phyloP scores from a whole-genome alignment of 2,329 filamentous ascomycete genomes.

The Penicillium sp. region DNA sequence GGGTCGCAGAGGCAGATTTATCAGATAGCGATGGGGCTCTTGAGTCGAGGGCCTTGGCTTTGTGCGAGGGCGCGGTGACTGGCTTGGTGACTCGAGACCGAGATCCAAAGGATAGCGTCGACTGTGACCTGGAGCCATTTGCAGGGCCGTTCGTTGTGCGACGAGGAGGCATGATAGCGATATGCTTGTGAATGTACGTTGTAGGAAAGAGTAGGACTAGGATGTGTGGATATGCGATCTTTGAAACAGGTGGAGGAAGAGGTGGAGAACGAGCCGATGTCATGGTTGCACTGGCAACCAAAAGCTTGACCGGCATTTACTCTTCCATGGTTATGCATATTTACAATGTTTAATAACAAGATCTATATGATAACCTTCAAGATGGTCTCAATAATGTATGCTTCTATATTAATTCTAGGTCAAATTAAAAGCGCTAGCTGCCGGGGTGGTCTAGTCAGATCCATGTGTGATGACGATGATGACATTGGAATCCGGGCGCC shows the following conservation, averaged over 20 bases:
- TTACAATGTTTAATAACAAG: neutral
- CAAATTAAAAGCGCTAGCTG: neutral
- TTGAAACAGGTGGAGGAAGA: constrained; percentile 4
- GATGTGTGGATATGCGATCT: neutral
- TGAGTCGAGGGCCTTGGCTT: constrained; percentile 35
- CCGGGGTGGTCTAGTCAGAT: neutral
- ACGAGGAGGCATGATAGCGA: constrained; percentile 44
- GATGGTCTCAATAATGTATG: too few species aligned
- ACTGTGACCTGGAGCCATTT: constrained; percentile 48
- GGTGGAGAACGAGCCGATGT: neutral
- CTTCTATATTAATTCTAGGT: too few species aligned
- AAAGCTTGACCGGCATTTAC: neutral
- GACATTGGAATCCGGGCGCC: constrained; percentile 3
- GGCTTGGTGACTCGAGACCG: constrained; percentile 61
- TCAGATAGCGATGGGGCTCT: constrained; percentile 36
- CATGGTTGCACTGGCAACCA: constrained; percentile 14
- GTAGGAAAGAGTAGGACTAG: neutral
- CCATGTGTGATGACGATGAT: constrained; percentile 12
- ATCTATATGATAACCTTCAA: too few species aligned
- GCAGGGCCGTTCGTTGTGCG: constrained; percentile 38
- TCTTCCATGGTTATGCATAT: neutral
- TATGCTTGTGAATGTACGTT: neutral
- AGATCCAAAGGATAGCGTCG: constrained; percentile 63
- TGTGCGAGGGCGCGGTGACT: constrained; percentile 35
- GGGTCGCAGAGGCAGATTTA: constrained; percentile 20